Percentiles rank a stretch among this genome's conserved stretches.
phyloP scores from a whole-genome alignment of 768 basidiomycete genomes.

The Cystofilobasidium bisporidii region DNA sequence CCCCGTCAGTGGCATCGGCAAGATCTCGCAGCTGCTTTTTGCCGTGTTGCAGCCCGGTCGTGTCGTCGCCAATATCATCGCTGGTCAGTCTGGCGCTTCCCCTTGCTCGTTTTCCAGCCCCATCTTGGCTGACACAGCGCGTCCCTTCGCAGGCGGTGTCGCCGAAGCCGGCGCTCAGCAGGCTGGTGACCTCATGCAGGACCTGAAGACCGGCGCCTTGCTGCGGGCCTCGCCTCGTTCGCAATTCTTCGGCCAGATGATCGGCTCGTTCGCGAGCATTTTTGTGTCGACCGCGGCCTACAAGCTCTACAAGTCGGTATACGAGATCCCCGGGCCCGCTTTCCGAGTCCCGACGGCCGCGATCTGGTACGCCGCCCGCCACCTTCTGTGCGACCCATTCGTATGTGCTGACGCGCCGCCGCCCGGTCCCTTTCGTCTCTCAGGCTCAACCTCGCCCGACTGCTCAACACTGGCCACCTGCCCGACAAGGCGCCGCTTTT shows the following conservation, averaged over 20 bases:
- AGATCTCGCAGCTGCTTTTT: conserved; percentile 87
- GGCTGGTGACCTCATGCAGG: conserved; percentile 97
- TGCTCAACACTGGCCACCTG: conserved; percentile 58
- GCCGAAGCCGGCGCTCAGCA: conserved; percentile 33
- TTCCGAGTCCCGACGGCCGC: conserved; percentile 94
- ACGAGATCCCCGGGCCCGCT: conserved; percentile 58
- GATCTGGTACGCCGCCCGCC: conserved; percentile 71
- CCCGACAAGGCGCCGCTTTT: conserved; percentile 64
- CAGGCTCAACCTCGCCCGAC: conserved; percentile 43
- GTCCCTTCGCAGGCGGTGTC: conserved; percentile 10
- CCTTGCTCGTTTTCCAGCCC: neutral
- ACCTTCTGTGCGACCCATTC: too few relatives aligned
- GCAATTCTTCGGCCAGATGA: conserved; percentile 82
- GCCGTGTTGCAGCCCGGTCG: conserved; percentile 54
- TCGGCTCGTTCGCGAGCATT: conserved; percentile 80
- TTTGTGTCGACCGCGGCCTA: conserved; percentile 81
- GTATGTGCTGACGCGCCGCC: conserved; percentile 46
- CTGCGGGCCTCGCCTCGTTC: conserved; percentile 81
- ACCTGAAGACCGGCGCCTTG: conserved; percentile 93
- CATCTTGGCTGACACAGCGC: neutral
- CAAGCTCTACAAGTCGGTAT: conserved; percentile 74
- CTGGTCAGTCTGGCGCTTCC: conserved; percentile 74
- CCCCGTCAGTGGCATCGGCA: conserved; percentile 67
- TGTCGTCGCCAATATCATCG: conserved; percentile 94
- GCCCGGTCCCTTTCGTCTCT: neutral